Evolutionary conservation across 768 basidiomycete genomes (phyloP).

Genomic region (Omphalotus guepiniiformis): DNA sequence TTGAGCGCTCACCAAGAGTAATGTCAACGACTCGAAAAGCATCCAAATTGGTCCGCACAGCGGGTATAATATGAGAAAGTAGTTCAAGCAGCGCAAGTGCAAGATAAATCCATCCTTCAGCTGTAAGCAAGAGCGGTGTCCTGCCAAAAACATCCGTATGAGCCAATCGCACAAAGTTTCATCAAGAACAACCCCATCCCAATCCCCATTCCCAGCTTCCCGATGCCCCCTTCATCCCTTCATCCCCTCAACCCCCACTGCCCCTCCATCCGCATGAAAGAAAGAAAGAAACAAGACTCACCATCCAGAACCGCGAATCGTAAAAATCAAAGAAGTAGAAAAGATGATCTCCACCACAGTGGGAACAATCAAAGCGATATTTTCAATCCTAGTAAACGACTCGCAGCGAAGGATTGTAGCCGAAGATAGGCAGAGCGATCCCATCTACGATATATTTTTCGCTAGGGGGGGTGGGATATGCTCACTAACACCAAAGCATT

Average conservation of each 20-base stretch:
- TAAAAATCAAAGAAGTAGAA: constrained; percentile 46
- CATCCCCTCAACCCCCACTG: no score
- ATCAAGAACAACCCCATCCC: no score
- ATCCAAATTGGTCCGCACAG: constrained; percentile 39
- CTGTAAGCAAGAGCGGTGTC: constrained; percentile 53
- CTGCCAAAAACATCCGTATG: constrained; percentile 25
- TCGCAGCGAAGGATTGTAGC: constrained; percentile 70
- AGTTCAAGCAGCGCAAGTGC: constrained; percentile 56
- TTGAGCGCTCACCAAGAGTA: constrained; percentile 49
- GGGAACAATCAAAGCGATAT: constrained; percentile 53
- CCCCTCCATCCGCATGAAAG: no score
- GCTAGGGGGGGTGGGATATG: no score
- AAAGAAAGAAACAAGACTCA: constrained; percentile 26
- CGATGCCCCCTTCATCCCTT: no score
- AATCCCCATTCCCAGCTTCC: no score
- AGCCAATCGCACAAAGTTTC: no score
- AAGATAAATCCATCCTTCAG: constrained; percentile 62
- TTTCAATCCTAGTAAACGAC: constrained; percentile 43
- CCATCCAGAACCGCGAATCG: constrained; percentile 46
- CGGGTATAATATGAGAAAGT: constrained; percentile 51
- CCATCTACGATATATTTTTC: constrained; percentile 32
- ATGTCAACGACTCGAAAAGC: constrained; percentile 55
- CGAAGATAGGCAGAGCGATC: constrained; percentile 63
- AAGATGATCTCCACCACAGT: constrained; percentile 60
- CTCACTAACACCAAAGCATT: no score